A percentile compares a stretch with the other conserved stretches of the same genome.
Conservation (phyloP, 2,329 filamentous ascomycete species). For the Aspergillus proliferans region DNA sequence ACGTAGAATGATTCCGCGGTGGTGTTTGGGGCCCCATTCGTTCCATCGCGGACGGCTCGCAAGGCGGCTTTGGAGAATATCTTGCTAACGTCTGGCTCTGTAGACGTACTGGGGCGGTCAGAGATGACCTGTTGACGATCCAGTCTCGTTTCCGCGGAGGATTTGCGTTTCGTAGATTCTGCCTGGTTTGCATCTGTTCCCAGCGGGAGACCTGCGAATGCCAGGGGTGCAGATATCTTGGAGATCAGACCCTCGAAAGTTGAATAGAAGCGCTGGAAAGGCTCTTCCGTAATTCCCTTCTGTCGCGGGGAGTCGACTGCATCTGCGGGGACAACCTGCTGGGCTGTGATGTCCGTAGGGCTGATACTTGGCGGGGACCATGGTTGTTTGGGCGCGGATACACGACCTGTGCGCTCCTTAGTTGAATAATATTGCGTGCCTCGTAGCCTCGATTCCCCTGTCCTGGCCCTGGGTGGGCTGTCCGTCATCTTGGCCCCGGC, state of each 20-base stretch:
- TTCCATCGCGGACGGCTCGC: conserved; percentile 65
- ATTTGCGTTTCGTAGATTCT: conserved; percentile 23
- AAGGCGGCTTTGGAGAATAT: conserved; percentile 83
- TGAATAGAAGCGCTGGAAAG: conserved; percentile 85
- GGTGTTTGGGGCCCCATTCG: conserved; percentile 54
- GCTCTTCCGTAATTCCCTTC: conserved; percentile 54
- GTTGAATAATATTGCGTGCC: conserved; percentile 10
- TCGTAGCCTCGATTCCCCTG: conserved; percentile 24
- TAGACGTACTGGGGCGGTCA: conserved; percentile 33
- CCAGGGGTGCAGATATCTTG: conserved; percentile 79
- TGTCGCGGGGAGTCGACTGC: conserved; percentile 19
- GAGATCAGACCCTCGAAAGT: conserved; percentile 86
- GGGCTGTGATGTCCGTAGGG: conserved; percentile 29
- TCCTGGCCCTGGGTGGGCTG: conserved; percentile 39
- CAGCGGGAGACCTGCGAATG: conserved; percentile 86
- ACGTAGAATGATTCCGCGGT: conserved; percentile 76
- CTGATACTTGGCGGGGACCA: conserved; percentile 30
- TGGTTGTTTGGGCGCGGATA: conserved; percentile 22
- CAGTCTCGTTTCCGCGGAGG: conserved; percentile 30
- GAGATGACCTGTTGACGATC: conserved; percentile 35
- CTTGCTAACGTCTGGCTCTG: conserved; percentile 70
- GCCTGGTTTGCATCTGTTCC: conserved; percentile 40
- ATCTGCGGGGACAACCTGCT: conserved; percentile 26
- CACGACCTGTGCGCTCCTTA: conserved; percentile 22
- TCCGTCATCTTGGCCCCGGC: conserved; percentile 63